These are phyloP conservation scores for Lanmaoa pseudosensibilis DNA, from an alignment of 768 basidiomycete genomes.

Conservation along the genomic window DNA sequence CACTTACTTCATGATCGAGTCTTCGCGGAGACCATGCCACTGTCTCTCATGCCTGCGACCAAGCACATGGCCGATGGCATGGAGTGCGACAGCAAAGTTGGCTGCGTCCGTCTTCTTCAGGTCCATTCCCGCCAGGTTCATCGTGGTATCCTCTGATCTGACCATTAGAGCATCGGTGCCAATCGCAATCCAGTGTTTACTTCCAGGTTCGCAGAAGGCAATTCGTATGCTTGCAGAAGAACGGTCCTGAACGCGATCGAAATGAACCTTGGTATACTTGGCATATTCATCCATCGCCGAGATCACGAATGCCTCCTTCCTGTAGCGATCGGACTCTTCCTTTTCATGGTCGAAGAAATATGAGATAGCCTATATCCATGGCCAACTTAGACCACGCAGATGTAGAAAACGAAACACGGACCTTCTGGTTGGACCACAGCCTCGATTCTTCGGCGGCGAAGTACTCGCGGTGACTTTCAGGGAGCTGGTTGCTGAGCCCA, in stretches of 20 bases:
- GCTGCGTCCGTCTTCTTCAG: too few species aligned
- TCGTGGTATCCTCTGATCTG: not conserved
- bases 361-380: not conserved
- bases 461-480: not conserved
- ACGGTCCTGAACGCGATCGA: not conserved
- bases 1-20: not conserved
- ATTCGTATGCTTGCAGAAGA: not conserved
- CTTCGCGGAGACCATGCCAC: not conserved
- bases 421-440: not conserved
- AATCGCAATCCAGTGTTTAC: not conserved
- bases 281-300: not conserved
- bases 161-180: not conserved
- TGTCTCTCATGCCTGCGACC: not conserved
- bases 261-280: not conserved
- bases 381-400: not conserved
- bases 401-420: not conserved
- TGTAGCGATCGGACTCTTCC: not conserved
- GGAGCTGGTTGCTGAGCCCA: not conserved
- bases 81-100: not conserved
- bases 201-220: not conserved
- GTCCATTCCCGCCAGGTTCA: not conserved
- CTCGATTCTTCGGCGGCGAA: not conserved
- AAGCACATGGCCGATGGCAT: conserved; percentile 1
- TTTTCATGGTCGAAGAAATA: not conserved
- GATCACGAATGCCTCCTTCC: not conserved